Percentiles rank a stretch among this genome's conserved stretches.
phyloP scores from a whole-genome alignment of 371 early-diverging fungal species.

The Haplosporangium sp. region DNA sequence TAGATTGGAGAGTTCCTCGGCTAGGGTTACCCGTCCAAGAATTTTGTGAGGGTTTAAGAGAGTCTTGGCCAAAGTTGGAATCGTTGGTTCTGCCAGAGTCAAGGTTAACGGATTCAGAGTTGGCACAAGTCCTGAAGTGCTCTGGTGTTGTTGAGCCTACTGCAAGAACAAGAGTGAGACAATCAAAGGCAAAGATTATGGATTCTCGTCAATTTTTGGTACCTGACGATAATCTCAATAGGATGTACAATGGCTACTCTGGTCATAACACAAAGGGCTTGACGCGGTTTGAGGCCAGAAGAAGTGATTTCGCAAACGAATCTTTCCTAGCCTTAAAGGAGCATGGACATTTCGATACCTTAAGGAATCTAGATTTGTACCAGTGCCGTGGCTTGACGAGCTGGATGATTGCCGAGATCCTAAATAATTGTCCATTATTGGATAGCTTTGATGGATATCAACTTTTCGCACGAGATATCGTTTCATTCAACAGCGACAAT shows the following conservation, averaged over 20 bases:
- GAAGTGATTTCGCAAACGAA: conserved; percentile 29
- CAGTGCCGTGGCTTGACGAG: conserved; percentile 27
- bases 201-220: too few species aligned
- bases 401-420: conserved; percentile 28
- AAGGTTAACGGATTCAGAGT: conserved; percentile 19
- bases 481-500: not conserved
- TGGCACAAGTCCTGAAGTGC: conserved; percentile 16
- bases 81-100: conserved; percentile 29
- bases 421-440: conserved; percentile 16
- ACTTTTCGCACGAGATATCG: conserved; percentile 24
- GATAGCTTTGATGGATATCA: conserved; percentile 41
- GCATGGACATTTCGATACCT: conserved; percentile 17
- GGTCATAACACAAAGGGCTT: not conserved
- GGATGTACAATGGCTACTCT: too few species aligned
- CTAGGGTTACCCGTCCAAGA: conserved; percentile 36
- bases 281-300: conserved; percentile 13
- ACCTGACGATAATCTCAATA: too few species aligned
- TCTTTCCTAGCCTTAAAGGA: conserved; percentile 16
- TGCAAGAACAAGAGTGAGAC: not conserved
- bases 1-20: conserved; percentile 36
- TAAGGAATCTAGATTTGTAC: conserved; percentile 18
- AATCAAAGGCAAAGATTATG: not conserved
- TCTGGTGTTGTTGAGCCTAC: not conserved
- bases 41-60: conserved; percentile 28
- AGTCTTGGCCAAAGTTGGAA: conserved; percentile 18